These are phyloP conservation scores for Aspergillus sp. DNA, from an alignment of 2,329 filamentous ascomycete genomes.

Conservation along the genomic window DNA sequence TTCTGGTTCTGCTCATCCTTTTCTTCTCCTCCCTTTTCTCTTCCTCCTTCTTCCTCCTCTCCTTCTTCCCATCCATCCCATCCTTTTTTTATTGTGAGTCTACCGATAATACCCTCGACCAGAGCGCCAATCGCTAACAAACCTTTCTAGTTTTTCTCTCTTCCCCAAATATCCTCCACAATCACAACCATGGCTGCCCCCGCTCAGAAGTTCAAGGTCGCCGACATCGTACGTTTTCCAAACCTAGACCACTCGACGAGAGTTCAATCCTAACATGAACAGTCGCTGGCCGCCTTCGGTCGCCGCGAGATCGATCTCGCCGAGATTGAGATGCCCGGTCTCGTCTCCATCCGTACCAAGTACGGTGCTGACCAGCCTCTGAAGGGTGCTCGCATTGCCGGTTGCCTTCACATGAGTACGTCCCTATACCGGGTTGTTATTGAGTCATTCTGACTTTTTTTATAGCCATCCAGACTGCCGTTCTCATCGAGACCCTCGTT, in stretches of 20 bases:
- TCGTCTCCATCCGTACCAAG: conserved; percentile 91
- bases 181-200: conserved; percentile 63
- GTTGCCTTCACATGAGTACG: conserved; percentile 95
- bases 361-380: conserved; percentile 93
- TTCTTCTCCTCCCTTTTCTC: conserved; percentile 6
- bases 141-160: conserved; percentile 2
- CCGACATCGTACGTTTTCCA: conserved; percentile 68
- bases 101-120: not conserved
- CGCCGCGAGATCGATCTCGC: conserved; percentile 98
- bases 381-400: conserved; percentile 90
- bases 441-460: conserved; percentile 12
- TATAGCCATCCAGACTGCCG: conserved; percentile 91
- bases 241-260: not conserved
- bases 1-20: conserved; percentile 7
- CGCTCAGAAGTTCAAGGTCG: conserved; percentile 95
- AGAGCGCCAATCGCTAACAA: conserved; percentile 1
- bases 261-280: conserved; percentile 12
- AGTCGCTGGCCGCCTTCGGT: conserved; percentile 92
- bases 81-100: conserved; percentile 6
- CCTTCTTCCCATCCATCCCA: conserved; percentile 1
- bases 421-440: conserved; percentile 9
- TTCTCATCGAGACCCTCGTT: conserved; percentile 96
- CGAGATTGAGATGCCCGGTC: conserved; percentile 94
- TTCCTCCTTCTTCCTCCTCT: conserved; percentile 8
- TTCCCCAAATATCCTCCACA: conserved; percentile 10